Evolutionary conservation across 1,284 basidiomycete species (phyloP), one percentile per base, ranked within the genome.

Genomic region (Testicularia cyperi): DNA sequence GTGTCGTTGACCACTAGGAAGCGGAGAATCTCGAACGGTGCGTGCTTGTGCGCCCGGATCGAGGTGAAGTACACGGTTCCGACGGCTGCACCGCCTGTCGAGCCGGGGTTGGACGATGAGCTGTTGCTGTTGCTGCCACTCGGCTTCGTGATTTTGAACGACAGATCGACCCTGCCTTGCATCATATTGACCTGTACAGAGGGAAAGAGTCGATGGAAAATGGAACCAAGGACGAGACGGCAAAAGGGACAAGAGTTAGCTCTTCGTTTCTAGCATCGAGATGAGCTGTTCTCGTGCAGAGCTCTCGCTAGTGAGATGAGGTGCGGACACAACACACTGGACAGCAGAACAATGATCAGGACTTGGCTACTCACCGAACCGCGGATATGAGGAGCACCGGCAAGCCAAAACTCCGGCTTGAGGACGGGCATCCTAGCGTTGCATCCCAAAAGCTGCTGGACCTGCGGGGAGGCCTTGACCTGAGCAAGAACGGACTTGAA

Each of bases 11-110:
- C 60, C 2, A 70, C 55, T 0, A 72, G 25, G 29, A 72, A 72
- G 1, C 70, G 32, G 1, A 72, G 25, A 10, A 72, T 63, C 27
- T 72, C 64, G 23, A 72, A 72, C 8, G 57, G 40, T 1, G 48
- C 39, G 12, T 47, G 25, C 14, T 65, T 61, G 13, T 53, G 23
- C 10, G 45, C 53, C 2, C 70, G 38, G 3, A 72, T 56, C 2
- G 57, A 64, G 4, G 70, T 70, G 23, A 72, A 72, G 38, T 72
- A 72, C 2, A 65, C 68, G 1, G 63, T 68, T n/a, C n/a, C n/a
- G n/a, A n/a, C n/a, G 0, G 45, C 70, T 2, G 35, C 27, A 20
- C 21, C 6, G 15, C 13, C 7, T 8, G 16, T 18, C 33, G 33
- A 19, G n/a, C n/a, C n/a, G n/a, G n/a, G n/a, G n/a, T n/a, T n/a